phyloP scores from a whole-genome alignment of 2,329 filamentous ascomycete species.

The Juglanconis oblonga region DNA sequence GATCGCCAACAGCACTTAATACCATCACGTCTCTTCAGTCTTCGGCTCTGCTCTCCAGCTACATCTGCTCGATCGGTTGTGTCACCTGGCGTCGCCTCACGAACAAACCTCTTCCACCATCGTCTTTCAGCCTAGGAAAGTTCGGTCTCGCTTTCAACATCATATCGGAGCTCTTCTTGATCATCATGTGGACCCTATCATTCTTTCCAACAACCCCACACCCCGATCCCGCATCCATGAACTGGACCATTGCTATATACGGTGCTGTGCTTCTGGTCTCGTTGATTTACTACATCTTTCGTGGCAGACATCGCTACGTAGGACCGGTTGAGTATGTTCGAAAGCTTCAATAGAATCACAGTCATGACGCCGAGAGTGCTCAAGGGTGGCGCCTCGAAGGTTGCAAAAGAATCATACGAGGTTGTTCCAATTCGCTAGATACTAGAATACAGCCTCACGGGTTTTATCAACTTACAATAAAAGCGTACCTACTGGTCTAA shows the following conservation, averaged over 20 bases:
- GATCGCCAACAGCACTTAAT: conserved; percentile 17
- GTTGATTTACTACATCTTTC: conserved; percentile 11
- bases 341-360: conserved; percentile 1
- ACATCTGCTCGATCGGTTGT: conserved; percentile 19
- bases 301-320: conserved; percentile 7
- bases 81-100: conserved; percentile 4
- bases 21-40: conserved; percentile 18
- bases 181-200: conserved; percentile 16
- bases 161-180: conserved; percentile 13
- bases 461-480: too few species aligned
- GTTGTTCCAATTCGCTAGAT: too few species aligned
- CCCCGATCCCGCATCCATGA: conserved; percentile 15
- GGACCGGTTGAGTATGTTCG: conserved; percentile 12
- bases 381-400: too few species aligned
- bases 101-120: conserved; percentile 7
- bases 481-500: too few species aligned
- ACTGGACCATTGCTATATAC: conserved; percentile 19
- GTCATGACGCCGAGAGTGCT: too few species aligned
- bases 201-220: conserved; percentile 16
- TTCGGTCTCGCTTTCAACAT: conserved; percentile 17
- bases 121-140: conserved; percentile 16
- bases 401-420: too few species aligned
- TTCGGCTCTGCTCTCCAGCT: conserved; percentile 18
- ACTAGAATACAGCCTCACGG: too few species aligned
- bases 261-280: conserved; percentile 11